These are phyloP conservation scores for Colletotrichum tropicale DNA, from an alignment of 2,329 filamentous ascomycete species.

Conservation along the genomic window DNA sequence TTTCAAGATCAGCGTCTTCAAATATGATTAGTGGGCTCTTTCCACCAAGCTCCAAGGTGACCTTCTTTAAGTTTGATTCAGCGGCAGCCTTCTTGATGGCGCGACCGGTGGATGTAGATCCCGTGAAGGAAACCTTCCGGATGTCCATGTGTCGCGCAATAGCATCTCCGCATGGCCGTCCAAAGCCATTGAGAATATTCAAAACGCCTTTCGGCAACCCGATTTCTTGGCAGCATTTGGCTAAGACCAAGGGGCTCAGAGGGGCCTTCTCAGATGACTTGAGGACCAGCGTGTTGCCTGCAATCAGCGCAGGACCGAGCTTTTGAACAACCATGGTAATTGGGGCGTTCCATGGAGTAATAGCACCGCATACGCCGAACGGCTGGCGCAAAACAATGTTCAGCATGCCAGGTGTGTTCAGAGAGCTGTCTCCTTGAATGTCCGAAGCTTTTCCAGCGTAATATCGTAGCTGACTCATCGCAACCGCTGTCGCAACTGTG, in stretches of 20 bases:
- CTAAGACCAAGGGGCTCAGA: conserved; percentile 76
- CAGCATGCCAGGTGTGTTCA: not conserved
- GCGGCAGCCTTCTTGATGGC: conserved; percentile 24
- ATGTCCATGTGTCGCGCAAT: conserved; percentile 19
- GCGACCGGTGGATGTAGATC: not conserved
- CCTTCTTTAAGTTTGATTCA: conserved; percentile 41
- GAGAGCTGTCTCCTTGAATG: not conserved
- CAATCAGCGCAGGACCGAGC: conserved; percentile 32
- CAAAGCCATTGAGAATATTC: conserved; percentile 18
- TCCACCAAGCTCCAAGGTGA: conserved; percentile 49
- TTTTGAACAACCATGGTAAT: not conserved
- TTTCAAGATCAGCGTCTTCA: conserved; percentile 50
- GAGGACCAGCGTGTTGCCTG: conserved; percentile 81
- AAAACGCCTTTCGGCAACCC: conserved; percentile 23
- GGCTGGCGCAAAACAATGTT: not conserved
- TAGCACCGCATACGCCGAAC: not conserved
- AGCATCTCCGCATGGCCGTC: not conserved
- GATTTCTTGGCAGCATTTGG: conserved; percentile 64
- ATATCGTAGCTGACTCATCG: not conserved
- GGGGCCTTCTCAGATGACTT: conserved; percentile 88
- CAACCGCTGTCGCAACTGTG: conserved; percentile 63
- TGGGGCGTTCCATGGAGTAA: not conserved
- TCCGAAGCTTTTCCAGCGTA: not conserved
- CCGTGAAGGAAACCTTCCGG: conserved; percentile 13
- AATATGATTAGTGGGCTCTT: conserved; percentile 50